Percentiles rank a stretch among this genome's conserved stretches.
phyloP scores from a whole-genome alignment of 2,329 filamentous ascomycete genomes.

The Corinectria fuckeliana region DNA sequence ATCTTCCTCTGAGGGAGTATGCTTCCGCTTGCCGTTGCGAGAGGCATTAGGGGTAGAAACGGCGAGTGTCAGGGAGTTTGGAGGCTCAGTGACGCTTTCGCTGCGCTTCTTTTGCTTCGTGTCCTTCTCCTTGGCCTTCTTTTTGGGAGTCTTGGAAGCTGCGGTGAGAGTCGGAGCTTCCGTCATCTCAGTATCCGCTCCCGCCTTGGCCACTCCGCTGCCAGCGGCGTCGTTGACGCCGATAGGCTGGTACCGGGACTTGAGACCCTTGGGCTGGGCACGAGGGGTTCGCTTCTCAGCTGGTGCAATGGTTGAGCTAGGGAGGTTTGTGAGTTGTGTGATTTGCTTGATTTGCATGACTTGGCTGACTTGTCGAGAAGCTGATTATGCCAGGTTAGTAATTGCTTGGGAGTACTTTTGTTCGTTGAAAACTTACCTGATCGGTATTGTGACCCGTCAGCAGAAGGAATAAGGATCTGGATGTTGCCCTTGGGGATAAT shows the following conservation, averaged over 20 bases:
- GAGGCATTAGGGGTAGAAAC: constrained; percentile 31
- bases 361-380: constrained; percentile 56
- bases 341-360: constrained; percentile 71
- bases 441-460: constrained; percentile 60
- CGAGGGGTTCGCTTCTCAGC: constrained; percentile 60
- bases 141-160: constrained; percentile 35
- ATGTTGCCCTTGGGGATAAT: constrained; percentile 58
- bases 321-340: constrained; percentile 52
- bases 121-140: constrained; percentile 41
- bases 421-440: constrained; percentile 52
- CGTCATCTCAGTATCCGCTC: constrained; percentile 54
- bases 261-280: constrained; percentile 71
- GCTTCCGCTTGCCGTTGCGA: constrained; percentile 48
- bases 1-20: constrained; percentile 47
- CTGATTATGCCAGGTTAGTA: constrained; percentile 26
- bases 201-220: constrained; percentile 47
- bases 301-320: constrained; percentile 44
- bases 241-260: constrained; percentile 71
- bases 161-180: constrained; percentile 43
- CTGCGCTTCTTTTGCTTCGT: constrained; percentile 40
- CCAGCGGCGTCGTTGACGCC: constrained; percentile 54
- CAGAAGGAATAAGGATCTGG: constrained; percentile 66
- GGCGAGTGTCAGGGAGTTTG: constrained; percentile 24
- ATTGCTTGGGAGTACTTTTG: background rate
- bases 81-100: constrained; percentile 12